A percentile compares a stretch with the other conserved stretches of the same genome.
Conservation (phyloP, 2,329 filamentous ascomycete species). For the Hymenoscyphus occultus region DNA sequence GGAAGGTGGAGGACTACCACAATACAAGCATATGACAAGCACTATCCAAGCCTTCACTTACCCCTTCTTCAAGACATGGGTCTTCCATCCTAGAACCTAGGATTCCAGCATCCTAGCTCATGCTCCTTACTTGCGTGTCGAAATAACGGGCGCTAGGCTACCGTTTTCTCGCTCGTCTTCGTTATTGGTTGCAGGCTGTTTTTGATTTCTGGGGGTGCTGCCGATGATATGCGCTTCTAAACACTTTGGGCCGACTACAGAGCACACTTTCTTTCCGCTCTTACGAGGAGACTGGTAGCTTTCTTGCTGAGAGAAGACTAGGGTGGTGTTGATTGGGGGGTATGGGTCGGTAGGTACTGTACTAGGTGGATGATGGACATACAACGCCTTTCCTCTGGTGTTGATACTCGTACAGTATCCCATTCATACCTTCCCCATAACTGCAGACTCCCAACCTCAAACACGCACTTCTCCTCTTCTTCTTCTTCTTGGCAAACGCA, state of each 20-base stretch:
- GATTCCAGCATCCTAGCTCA: not conserved
- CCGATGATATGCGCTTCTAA: conserved; percentile 2
- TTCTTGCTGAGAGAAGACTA: not conserved
- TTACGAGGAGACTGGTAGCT: not conserved
- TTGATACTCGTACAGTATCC: not conserved
- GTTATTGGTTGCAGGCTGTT: not conserved
- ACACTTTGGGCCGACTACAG: not conserved
- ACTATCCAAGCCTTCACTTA: not conserved
- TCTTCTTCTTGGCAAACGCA: not conserved
- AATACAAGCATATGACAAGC: conserved; percentile 2
- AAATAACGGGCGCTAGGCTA: not conserved
- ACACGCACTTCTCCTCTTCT: not conserved
- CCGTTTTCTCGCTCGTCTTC: not conserved
- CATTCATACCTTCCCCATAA: conserved; percentile 1
- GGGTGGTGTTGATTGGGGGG: not conserved
- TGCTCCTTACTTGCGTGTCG: not conserved
- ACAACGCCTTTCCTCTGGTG: too few relatives aligned
- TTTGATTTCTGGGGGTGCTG: not conserved
- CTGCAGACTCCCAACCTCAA: not conserved
- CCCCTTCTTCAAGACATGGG: not conserved
- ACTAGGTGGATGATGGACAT: not conserved
- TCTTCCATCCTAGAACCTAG: not conserved
- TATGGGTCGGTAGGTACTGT: not conserved
- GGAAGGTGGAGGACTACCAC: not conserved
- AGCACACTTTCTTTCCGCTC: not conserved